Percentiles rank a stretch among this genome's conserved stretches.
phyloP scores from a whole-genome alignment of 2,329 filamentous ascomycete genomes.

The Hymenoscyphus albidus region DNA sequence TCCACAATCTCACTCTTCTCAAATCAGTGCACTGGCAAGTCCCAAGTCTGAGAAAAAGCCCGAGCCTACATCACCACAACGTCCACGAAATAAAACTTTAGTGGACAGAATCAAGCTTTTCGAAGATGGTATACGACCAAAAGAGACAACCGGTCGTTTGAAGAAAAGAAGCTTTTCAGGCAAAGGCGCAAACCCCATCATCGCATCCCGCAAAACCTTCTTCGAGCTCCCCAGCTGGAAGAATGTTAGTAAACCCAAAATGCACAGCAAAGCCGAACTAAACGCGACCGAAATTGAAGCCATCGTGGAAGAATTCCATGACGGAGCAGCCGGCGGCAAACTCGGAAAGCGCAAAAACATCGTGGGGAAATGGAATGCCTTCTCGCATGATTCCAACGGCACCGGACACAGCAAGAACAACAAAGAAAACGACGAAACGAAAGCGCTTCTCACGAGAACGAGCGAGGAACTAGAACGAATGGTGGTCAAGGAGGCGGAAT shows the following conservation, averaged over 20 bases:
- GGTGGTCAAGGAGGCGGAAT: conserved; percentile 32
- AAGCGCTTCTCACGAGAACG: conserved; percentile 6
- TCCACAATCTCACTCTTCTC: background rate
- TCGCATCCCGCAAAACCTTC: conserved; percentile 16
- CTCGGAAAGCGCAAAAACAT: conserved; percentile 11
- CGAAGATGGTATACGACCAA: conserved; percentile 14
- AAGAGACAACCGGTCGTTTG: conserved; percentile 1
- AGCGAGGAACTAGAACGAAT: conserved; percentile 15
- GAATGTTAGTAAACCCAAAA: background rate
- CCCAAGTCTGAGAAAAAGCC: background rate
- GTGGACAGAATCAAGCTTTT: conserved; percentile 29
- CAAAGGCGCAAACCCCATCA: conserved; percentile 16
- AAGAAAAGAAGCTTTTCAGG: conserved; percentile 16
- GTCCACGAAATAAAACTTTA: conserved; percentile 20
- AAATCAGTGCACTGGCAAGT: background rate
- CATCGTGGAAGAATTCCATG: conserved; percentile 16
- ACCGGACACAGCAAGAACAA: background rate
- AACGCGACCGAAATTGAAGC: conserved; percentile 13
- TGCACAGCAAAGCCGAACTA: background rate
- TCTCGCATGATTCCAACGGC: conserved; percentile 4
- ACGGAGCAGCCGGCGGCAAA: background rate
- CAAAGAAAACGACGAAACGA: background rate
- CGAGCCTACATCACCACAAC: background rate
- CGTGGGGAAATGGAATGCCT: conserved; percentile 16
- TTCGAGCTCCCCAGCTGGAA: conserved; percentile 20